Conservation (phyloP, 129 eudicot species). For the Ambrosia artemisiifolia region DNA sequence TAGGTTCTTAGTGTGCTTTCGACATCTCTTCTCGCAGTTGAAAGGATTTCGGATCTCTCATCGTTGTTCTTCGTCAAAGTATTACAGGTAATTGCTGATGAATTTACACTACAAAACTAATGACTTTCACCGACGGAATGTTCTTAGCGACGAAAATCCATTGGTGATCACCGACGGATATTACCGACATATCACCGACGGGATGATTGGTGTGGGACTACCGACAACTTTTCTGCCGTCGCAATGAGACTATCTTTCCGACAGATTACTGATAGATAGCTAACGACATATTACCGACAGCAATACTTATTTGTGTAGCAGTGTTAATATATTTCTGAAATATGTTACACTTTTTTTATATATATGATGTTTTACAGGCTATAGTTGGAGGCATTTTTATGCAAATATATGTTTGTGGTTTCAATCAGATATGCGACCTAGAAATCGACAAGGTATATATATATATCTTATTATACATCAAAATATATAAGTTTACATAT, state of each 20-base stretch:
- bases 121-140: no score
- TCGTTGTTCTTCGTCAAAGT: constrained; percentile 23
- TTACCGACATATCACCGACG: no score
- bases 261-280: no score
- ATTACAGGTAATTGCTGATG: constrained; percentile 19
- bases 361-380: constrained; percentile 14
- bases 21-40: constrained; percentile 33
- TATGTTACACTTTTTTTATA: background rate
- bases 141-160: no score
- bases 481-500: background rate
- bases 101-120: background rate
- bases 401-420: constrained; percentile 38
- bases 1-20: constrained; percentile 35
- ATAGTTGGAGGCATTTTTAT: constrained; percentile 30
- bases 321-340: background rate
- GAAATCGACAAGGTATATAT: constrained; percentile 33
- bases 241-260: no score
- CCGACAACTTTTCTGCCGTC: no score
- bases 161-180: no score
- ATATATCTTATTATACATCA: background rate
- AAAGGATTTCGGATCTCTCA: constrained; percentile 27
- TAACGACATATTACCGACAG: no score
- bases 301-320: background rate
- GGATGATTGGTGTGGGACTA: no score
- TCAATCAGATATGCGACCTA: constrained; percentile 37